Percentiles rank a stretch among this genome's conserved stretches.
Conservation (phyloP, 2,329 filamentous ascomycete genomes). For the Arthrobotrys iridis region DNA sequence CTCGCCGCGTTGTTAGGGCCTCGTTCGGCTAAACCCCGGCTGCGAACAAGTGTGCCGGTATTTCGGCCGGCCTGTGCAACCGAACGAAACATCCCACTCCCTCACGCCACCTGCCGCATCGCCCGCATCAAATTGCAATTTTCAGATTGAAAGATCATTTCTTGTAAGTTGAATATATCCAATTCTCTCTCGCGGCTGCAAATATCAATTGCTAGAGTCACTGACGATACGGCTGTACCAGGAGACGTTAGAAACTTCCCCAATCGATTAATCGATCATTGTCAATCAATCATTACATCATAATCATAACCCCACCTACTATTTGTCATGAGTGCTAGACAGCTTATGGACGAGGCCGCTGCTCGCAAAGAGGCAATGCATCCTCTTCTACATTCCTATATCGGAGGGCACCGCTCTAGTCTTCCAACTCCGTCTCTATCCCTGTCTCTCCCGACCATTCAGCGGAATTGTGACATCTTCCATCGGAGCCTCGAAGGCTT, state of each 20-base stretch:
- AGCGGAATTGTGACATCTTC: slow-evolving; percentile 77
- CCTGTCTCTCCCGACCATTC: slow-evolving; percentile 73
- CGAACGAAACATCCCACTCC: background rate
- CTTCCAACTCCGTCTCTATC: slow-evolving; percentile 74
- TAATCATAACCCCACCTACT: slow-evolving; percentile 1
- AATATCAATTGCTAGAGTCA: background rate
- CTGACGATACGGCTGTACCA: too few species aligned
- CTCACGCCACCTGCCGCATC: background rate
- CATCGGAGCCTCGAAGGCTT: slow-evolving; percentile 71
- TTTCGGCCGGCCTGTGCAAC: background rate
- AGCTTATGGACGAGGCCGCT: slow-evolving; percentile 23
- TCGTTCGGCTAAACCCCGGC: slow-evolving; percentile 34
- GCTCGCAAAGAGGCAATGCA: slow-evolving; percentile 47
- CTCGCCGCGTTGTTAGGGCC: background rate
- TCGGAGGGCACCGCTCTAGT: slow-evolving; percentile 70
- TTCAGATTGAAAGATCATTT: too few species aligned
- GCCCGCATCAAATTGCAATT: background rate
- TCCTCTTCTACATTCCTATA: slow-evolving; percentile 62
- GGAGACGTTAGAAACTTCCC: too few species aligned
- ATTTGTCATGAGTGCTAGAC: slow-evolving; percentile 16
- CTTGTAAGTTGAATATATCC: background rate
- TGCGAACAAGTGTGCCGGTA: background rate
- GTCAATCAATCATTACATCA: too few species aligned
- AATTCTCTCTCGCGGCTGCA: background rate
- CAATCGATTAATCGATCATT: too few species aligned